A percentile compares a stretch with the other conserved stretches of the same genome.
Conservation (phyloP, 139 green algal species). For the Monoraphidium neglectum region DNA sequence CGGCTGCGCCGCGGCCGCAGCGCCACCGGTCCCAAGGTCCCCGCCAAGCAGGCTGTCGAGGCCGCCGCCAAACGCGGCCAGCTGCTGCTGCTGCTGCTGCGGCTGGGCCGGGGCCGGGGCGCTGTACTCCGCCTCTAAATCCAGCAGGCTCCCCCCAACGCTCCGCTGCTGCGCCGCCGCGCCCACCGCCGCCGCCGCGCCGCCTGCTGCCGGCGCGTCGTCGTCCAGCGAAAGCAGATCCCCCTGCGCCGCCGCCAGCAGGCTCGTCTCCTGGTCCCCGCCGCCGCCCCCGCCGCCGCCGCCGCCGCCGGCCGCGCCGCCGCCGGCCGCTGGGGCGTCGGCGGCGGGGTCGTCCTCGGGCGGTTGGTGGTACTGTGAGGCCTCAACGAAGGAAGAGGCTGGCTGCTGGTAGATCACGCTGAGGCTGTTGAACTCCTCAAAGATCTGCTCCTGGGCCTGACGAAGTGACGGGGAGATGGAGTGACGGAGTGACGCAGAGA, state of each 20-base stretch:
- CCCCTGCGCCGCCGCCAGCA: slow-evolving; percentile 49
- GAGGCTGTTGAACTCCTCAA: slow-evolving; percentile 94
- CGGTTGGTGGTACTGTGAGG: slow-evolving; percentile 7
- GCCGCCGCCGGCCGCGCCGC: background rate
- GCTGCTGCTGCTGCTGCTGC: slow-evolving; percentile 9
- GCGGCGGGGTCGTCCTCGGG: slow-evolving; percentile 4
- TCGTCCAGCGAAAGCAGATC: slow-evolving; percentile 32
- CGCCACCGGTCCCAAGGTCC: slow-evolving; percentile 27
- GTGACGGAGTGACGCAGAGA: too few relatives aligned
- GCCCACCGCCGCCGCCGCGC: background rate
- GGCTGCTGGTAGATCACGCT: slow-evolving; percentile 80
- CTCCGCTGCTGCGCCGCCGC: slow-evolving; percentile 18
- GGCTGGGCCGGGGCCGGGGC: background rate
- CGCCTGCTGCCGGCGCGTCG: background rate
- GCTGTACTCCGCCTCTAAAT: background rate
- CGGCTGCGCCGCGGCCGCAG: slow-evolving; percentile 6
- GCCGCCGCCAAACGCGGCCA: background rate
- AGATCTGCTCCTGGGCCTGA: slow-evolving; percentile 73
- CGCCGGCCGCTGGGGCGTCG: background rate
- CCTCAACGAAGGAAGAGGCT: slow-evolving; percentile 47
- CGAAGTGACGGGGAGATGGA: too few relatives aligned
- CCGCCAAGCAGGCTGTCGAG: background rate
- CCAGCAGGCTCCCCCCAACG: slow-evolving; percentile 13
- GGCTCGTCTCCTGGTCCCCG: slow-evolving; percentile 47
- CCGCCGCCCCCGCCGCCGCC: background rate